These are phyloP conservation scores for Ganoderma meredithae DNA, from an alignment of 1,284 basidiomycete species.

Conservation along the genomic window DNA sequence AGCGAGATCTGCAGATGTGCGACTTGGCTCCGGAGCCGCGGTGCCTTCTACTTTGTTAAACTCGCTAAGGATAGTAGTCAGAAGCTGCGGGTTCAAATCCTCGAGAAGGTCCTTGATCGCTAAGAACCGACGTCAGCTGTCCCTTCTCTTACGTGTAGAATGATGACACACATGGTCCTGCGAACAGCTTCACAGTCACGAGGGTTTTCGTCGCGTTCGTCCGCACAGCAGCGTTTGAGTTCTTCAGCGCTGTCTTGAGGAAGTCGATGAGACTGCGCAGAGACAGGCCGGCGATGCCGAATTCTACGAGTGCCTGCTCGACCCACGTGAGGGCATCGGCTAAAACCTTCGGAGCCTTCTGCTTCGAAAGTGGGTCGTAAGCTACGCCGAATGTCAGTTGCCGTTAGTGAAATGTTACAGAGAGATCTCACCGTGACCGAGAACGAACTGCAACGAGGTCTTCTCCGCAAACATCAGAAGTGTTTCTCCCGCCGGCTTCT, in stretches of 20 bases:
- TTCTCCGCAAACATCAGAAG: constrained; percentile 88
- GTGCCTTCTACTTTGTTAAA: constrained; percentile 94
- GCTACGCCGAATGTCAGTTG: constrained; percentile 53
- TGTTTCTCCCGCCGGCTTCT: constrained; percentile 95
- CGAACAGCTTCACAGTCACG: constrained; percentile 92
- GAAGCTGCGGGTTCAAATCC: constrained; percentile 93
- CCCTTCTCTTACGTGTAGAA: neutral
- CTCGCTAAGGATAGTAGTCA: constrained; percentile 91
- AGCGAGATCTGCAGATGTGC: constrained; percentile 78
- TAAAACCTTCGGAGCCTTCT: constrained; percentile 97
- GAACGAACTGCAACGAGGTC: constrained; percentile 93
- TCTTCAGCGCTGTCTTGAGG: constrained; percentile 87
- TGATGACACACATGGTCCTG: constrained; percentile 78
- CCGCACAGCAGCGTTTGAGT: constrained; percentile 94
- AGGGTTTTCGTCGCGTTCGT: constrained; percentile 95
- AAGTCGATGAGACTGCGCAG: constrained; percentile 91
- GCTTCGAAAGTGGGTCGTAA: constrained; percentile 91
- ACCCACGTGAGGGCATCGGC: constrained; percentile 94
- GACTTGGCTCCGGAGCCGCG: constrained; percentile 81
- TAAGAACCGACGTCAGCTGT: constrained; percentile 39
- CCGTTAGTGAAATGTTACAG: neutral
- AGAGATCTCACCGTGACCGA: constrained; percentile 79
- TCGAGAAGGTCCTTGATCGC: constrained; percentile 93
- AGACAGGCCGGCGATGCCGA: constrained; percentile 89
- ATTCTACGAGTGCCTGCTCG: constrained; percentile 89